phyloP scores from a whole-genome alignment of 2,329 filamentous ascomycete species.

The Botrytis aclada region DNA sequence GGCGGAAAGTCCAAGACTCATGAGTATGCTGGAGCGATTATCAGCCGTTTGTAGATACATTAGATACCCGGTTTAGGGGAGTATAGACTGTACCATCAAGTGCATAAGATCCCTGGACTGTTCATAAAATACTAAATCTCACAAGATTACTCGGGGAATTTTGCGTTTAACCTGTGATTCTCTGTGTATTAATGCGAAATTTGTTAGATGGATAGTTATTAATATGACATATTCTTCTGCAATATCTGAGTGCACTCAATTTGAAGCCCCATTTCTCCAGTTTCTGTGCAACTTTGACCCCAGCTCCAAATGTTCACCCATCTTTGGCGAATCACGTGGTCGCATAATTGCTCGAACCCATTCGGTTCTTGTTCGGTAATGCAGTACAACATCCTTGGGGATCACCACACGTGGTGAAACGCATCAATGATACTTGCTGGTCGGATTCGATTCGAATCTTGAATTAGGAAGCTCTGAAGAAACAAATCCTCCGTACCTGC shows the following conservation, averaged over 20 bases:
- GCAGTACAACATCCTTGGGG: conserved; percentile 1
- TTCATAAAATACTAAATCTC: conserved; percentile 27
- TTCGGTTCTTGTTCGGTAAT: neutral
- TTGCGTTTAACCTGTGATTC: neutral
- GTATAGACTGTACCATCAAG: conserved; percentile 37
- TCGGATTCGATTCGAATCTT: neutral
- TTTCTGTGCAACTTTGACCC: neutral
- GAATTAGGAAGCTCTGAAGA: neutral
- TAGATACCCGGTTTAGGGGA: conserved; percentile 30
- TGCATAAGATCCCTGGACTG: conserved; percentile 9
- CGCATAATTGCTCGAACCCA: neutral
- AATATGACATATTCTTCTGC: neutral
- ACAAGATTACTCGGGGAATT: conserved; percentile 21
- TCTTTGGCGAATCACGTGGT: conserved; percentile 2
- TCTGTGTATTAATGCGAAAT: neutral
- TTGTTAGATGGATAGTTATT: neutral
- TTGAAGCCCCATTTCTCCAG: neutral
- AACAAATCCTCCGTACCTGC: neutral
- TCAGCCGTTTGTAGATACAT: conserved; percentile 46
- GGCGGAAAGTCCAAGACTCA: conserved; percentile 94
- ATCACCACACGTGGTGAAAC: conserved; percentile 7
- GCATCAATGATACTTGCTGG: conserved; percentile 13
- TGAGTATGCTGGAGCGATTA: conserved; percentile 92
- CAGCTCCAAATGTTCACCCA: neutral
- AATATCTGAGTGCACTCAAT: neutral